These are phyloP conservation scores for Chalciporus piperatus DNA, from an alignment of 768 basidiomycete genomes.

Conservation along the genomic window DNA sequence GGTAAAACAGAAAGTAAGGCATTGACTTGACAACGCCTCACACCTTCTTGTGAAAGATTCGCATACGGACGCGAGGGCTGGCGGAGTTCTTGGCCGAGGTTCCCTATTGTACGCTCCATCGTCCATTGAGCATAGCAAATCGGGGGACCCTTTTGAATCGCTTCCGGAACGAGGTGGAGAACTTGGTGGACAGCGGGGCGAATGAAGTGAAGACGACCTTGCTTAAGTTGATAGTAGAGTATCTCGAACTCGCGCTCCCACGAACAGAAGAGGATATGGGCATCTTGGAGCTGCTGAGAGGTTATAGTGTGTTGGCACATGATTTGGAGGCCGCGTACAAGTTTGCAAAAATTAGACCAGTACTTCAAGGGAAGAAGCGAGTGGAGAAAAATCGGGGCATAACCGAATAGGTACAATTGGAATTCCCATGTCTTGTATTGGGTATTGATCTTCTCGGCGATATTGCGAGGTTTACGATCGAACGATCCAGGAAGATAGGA, in stretches of 20 bases:
- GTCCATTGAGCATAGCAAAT: slow-evolving; percentile 29
- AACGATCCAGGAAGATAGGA: slow-evolving; percentile 16
- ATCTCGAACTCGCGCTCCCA: slow-evolving; percentile 31
- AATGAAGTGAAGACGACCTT: slow-evolving; percentile 31
- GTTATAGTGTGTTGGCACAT: slow-evolving; percentile 19
- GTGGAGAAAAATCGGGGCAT: slow-evolving; percentile 19
- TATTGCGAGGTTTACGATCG: slow-evolving; percentile 23
- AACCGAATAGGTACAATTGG: slow-evolving; percentile 17
- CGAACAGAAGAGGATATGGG: slow-evolving; percentile 11
- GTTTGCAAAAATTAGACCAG: slow-evolving; percentile 19
- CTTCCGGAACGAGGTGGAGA: slow-evolving; percentile 19
- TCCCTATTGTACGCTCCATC: slow-evolving; percentile 29
- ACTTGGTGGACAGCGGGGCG: slow-evolving; percentile 28
- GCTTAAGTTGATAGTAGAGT: slow-evolving; percentile 23
- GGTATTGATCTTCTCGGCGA: slow-evolving; percentile 25
- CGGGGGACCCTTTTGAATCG: background rate
- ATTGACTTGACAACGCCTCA: background rate
- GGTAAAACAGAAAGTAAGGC: background rate
- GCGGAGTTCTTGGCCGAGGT: background rate
- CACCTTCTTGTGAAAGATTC: background rate
- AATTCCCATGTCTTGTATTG: slow-evolving; percentile 30
- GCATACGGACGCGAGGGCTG: slow-evolving; percentile 4
- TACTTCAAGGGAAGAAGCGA: slow-evolving; percentile 10
- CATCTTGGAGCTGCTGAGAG: slow-evolving; percentile 10
- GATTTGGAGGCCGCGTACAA: slow-evolving; percentile 20